Conservation (phyloP, 192 early-diverging fungal genomes). For the Thamnidium elegans region DNA sequence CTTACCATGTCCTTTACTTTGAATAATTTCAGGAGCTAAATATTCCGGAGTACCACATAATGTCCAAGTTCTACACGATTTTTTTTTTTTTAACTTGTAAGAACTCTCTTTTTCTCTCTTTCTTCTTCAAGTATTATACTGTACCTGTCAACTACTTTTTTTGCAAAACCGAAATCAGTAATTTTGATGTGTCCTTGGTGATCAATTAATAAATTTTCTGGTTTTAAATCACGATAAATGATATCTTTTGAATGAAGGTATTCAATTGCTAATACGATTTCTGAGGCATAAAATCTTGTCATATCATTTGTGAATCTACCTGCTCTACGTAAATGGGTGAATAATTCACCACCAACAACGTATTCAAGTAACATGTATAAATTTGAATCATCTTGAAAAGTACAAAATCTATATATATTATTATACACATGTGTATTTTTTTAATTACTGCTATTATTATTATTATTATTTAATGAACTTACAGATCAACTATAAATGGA, state of each 20-base stretch:
- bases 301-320: conserved; percentile 93
- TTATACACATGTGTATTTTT: too few relatives aligned
- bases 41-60: conserved; percentile 98
- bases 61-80: conserved; percentile 83
- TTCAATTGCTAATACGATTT: conserved; percentile 94
- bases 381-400: conserved; percentile 92
- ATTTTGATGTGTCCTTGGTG: conserved; percentile 92
- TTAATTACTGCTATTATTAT: neutral
- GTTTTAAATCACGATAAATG: conserved; percentile 97
- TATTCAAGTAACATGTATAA: conserved; percentile 97
- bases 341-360: conserved; percentile 94
- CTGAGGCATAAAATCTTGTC: conserved; percentile 93
- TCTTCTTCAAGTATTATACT: neutral
- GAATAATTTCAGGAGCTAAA: conserved; percentile 96
- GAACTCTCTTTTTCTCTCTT: neutral
- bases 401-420: conserved; percentile 65
- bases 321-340: conserved; percentile 89
- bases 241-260: conserved; percentile 92
- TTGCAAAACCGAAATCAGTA: conserved; percentile 98
- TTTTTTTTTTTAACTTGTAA: neutral
- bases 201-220: conserved; percentile 86
- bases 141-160: conserved; percentile 71
- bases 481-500: conserved; percentile 86
- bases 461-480: conserved; percentile 9
- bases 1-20: conserved; percentile 94